Base-by-base conservation (phyloP, 805 yeast species). In the Myxozyma neotropica region DNA sequence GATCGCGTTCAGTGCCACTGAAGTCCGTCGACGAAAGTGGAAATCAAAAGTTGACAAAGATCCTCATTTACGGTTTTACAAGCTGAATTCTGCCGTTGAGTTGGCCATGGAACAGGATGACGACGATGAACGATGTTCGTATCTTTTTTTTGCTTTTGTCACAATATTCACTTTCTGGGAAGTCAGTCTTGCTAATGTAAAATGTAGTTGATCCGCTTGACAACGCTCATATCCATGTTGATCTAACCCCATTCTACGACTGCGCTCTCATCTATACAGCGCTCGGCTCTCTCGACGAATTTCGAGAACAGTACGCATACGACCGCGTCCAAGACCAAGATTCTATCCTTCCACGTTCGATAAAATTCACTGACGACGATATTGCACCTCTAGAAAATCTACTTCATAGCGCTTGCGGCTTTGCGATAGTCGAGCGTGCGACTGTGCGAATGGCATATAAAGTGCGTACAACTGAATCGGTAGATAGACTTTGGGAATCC, bases 1-100 rank as follows among this genome's bases (percentile, higher is more conserved):
- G 44, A 73, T 79, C 1, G 73, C 86, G 2, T 83, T 78, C 67
- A 81, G 80, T 1, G 80, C 83, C 55, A 80, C 87, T 51, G 79
- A 76, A 6, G 71, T 73, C 1, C 81, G 91, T 69, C 82, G 87
- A 52, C 76, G 79, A 15, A 77, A 78, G 40, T 89, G 95, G 93
- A 77, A 79, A 36, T 63, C 71, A 1, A 75, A 76, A 64, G 83
- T 81, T 59, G 68, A 74, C 5, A 69, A 74, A 7, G 80, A 80
- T 58, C 75, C 74, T 4, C 76, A 77, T 33, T 77, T 85, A 52
- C 72, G 77, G 3, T 74, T 80, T 6, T 89, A 83, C 71, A 85
- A 87, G 68, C 81, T 93, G 65, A 92, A 92, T 71, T 88, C 97
- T 0, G 88, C 96, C 0, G 88, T 92, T 4, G 98, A 93, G 72